Base-by-base conservation (phyloP, 495 filamentous ascomycete species). In the Penicillium atrosanguineum region DNA sequence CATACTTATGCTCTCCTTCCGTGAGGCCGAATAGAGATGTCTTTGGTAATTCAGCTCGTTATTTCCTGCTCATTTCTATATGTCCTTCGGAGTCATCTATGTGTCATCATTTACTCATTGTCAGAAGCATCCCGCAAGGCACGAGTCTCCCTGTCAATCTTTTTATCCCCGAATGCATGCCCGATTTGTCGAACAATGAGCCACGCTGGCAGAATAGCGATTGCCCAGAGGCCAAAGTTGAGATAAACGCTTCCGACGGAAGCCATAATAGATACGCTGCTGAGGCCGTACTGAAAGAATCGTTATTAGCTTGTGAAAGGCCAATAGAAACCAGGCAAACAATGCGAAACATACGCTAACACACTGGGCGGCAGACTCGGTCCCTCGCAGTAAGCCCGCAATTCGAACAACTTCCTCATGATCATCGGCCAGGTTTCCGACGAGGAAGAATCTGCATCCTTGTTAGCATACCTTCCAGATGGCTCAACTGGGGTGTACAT, bases 301-400 rank as follows among this genome's bases (percentile, higher is more conserved):
- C 0, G 6, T 47, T 4, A 40, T 64, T 46, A 67, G 50, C 20
- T 45, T 39, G 3, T 19, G 28, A 21, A 29, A 21, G 7, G 3
- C 26, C 18, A 29, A 11, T n/a, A 5, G 20, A 7, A 39, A 0
- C 21, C 4, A 34, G 5, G 23, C 34, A 42, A 28, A 23, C 16
- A 41, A n/a, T 1, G 12, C n/a, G 15, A 39, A 46, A 64, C 67
- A 39, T 47, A 76, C 72, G 54, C 80, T 82, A 23, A 87, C 67
- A 16, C 82, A 80, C 61, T 86, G 82, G 61, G 79, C 81, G 5
- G 81, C 83, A 21, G 81, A 83, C 56, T 87, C 83, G 0, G 80
- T 84, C 0, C 81, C 83, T 42, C 83, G 69, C 26, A 87, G 64
- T 44, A 87, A 65, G 8, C 79, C 82, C 1, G 82, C 75, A 55